phyloP scores from a whole-genome alignment of 148 eudicot species.

The Chenopodium quinoa region DNA sequence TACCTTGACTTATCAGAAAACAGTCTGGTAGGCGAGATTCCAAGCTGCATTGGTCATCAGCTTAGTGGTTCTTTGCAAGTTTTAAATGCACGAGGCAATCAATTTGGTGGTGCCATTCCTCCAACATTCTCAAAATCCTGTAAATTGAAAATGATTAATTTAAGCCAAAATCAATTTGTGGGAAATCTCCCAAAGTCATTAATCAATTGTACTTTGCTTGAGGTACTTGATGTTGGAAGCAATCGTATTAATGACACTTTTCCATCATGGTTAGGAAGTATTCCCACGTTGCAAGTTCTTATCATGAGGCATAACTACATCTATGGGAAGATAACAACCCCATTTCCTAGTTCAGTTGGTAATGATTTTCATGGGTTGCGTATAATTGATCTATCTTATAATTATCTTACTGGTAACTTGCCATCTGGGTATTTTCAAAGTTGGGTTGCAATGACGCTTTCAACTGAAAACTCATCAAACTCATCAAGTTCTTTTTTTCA shows the following conservation, averaged over 20 bases:
- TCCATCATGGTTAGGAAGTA: slow-evolving; percentile 40
- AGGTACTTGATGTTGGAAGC: slow-evolving; percentile 30
- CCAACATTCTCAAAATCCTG: background rate
- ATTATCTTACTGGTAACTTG: no score
- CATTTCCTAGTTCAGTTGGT: no score
- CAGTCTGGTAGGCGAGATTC: slow-evolving; percentile 27
- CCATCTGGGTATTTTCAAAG: no score
- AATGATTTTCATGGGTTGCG: no score
- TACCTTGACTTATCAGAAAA: slow-evolving; percentile 32
- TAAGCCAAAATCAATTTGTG: slow-evolving; percentile 20
- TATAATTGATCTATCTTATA: no score
- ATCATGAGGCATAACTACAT: no score
- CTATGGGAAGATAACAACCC: no score
- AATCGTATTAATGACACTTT: slow-evolving; percentile 37
- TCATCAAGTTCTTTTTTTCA: no score
- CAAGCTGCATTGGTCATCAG: slow-evolving; percentile 26
- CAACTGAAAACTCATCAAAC: no score
- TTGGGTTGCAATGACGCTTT: no score
- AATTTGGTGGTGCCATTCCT: slow-evolving; percentile 20
- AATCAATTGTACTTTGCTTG: slow-evolving; percentile 21
- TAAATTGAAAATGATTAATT: slow-evolving; percentile 19
- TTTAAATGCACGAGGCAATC: slow-evolving; percentile 20
- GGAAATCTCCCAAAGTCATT: slow-evolving; percentile 28
- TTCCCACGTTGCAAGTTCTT: slow-evolving; percentile 25
- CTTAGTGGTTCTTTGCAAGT: slow-evolving; percentile 18